Evolutionary conservation across 495 filamentous ascomycete genomes (phyloP), one percentile per base, ranked within the genome.

Genomic region (Talaromyces thailandensis): DNA sequence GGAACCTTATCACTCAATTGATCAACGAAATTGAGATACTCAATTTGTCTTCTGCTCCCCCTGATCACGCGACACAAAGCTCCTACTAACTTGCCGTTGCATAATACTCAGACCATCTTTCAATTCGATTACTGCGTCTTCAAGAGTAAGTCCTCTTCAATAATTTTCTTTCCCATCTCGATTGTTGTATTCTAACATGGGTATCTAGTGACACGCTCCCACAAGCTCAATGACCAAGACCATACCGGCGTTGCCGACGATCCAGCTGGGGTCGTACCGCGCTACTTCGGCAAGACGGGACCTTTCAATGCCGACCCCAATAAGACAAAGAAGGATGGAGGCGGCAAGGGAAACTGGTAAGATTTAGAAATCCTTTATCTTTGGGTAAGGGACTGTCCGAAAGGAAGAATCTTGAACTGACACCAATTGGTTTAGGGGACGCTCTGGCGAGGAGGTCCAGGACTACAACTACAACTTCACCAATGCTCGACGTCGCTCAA

Each of bases 271-370:
- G 74, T 83, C 48, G 74, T 96, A 26, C 93, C 94, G 67, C 90
- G 91, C 67, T 97, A 86, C 83, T 98, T 98, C 71, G 91, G 82
- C 70, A 97, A 96, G 82, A 75, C 84, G 32, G 94, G 93, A 65
- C 89, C 87, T 68, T 78, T 85, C 67, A 93, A 92, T 69, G 76
- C 79, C 66, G 88, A 95, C 69, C 94, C 93, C 45, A 90, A 90
- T 75, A 94, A 94, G 83, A 89, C 88, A 66, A 97, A 97, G 86
- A 98, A 98, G 81, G 89, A 96, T 64, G 93, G 93, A 58, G 89
- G 85, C 57, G 93, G 93, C 48, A 94, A 91, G 73, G 90, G 87
- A 72, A 96, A 96, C 74, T 98, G 93, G 93, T 96, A 83, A 74
- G 86, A 71, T 25, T 64, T 14, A 12, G 11, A 50, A 2, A 21